Conservation (phyloP, 306 rosid species). For the Vigna radiata region DNA sequence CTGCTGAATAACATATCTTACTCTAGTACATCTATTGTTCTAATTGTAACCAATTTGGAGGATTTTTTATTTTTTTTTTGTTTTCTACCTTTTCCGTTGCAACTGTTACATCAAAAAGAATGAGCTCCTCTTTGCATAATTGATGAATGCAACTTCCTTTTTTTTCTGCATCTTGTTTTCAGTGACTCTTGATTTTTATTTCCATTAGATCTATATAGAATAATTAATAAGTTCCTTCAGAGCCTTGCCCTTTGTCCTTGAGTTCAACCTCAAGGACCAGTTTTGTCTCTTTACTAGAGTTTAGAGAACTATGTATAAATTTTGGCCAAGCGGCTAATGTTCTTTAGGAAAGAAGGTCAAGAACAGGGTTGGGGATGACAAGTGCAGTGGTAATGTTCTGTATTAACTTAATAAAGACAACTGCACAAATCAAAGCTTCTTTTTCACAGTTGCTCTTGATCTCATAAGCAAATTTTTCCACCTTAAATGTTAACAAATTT, state of each 20-base stretch:
- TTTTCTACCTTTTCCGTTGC: conserved; percentile 21
- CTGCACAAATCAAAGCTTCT: background rate
- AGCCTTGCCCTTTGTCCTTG: conserved; percentile 12
- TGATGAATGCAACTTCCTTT: conserved; percentile 18
- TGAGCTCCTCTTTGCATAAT: conserved; percentile 5
- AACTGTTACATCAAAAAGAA: background rate
- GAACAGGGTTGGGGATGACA: conserved; percentile 4
- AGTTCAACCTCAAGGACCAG: background rate
- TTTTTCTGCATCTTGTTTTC: background rate
- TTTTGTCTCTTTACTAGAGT: background rate
- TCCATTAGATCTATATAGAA: conserved; percentile 2
- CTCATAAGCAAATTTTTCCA: conserved; percentile 21
- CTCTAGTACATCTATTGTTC: conserved; percentile 12
- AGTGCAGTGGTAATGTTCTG: conserved; percentile 15
- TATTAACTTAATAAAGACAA: background rate
- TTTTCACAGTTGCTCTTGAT: background rate
- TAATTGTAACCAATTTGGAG: conserved; percentile 23
- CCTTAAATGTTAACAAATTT: conserved; percentile 49
- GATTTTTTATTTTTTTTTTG: background rate
- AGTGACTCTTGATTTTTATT: background rate
- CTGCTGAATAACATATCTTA: conserved; percentile 16
- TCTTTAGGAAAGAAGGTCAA: conserved; percentile 15
- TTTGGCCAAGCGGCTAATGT: conserved; percentile 29
- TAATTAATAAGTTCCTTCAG: background rate
- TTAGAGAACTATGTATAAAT: conserved; percentile 33